A percentile compares a stretch with the other conserved stretches of the same genome.
These are phyloP conservation scores for Torulaspora quercuum DNA, from an alignment of 805 yeast genomes.

Conservation along the genomic window DNA sequence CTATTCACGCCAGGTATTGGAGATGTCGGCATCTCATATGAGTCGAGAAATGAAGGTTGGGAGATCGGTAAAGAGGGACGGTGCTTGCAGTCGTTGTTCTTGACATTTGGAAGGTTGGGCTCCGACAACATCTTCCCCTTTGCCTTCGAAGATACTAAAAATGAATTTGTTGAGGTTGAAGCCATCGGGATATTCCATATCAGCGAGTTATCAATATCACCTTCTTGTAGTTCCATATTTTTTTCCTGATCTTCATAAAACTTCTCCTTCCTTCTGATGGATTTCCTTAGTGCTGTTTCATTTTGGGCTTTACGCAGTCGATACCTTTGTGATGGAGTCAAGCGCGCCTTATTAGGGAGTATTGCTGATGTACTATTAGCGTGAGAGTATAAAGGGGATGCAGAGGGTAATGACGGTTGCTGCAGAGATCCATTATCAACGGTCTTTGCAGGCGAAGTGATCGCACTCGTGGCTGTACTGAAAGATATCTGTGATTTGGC, in stretches of 20 bases:
- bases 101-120: conserved; percentile 1
- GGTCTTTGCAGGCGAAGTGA: conserved; percentile 7
- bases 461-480: conserved; percentile 4
- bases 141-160: conserved; percentile 19
- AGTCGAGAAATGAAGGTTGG: conserved; percentile 26
- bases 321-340: conserved; percentile 44
- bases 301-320: conserved; percentile 41
- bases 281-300: conserved; percentile 34
- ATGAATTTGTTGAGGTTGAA: conserved; percentile 33
- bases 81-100: background rate
- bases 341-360: conserved; percentile 19
- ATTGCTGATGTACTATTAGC: conserved; percentile 22
- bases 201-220: conserved; percentile 41
- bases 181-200: conserved; percentile 57
- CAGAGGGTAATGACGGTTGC: conserved; percentile 15
- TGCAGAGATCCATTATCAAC: conserved; percentile 13
- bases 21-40: conserved; percentile 42
- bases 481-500: conserved; percentile 17
- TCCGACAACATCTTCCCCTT: conserved; percentile 4
- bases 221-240: conserved; percentile 21
- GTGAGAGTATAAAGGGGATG: conserved; percentile 16
- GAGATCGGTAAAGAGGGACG: background rate
- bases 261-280: conserved; percentile 38
- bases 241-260: conserved; percentile 39
- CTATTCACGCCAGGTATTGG: conserved; percentile 46